phyloP scores from a whole-genome alignment of 352 stramenopile species.

The Pythium aphanidermatum region DNA sequence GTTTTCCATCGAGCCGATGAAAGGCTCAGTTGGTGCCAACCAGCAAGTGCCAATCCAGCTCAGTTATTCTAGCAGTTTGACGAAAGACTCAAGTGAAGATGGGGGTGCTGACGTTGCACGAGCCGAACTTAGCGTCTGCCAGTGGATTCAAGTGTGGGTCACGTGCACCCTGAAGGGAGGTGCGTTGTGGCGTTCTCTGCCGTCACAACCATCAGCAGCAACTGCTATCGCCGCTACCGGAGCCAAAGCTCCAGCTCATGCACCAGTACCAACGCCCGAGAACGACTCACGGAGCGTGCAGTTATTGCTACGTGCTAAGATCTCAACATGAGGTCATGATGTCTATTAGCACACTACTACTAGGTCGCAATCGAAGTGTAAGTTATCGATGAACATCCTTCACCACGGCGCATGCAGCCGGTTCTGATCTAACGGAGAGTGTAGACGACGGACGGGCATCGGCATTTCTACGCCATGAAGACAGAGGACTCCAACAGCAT shows the following conservation, averaged over 20 bases:
- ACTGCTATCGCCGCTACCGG: background rate
- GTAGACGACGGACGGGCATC: too few species aligned
- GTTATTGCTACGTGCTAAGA: conserved; percentile 21
- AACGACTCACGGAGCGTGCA: conserved; percentile 17
- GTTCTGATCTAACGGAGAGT: background rate
- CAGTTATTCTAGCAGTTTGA: conserved; percentile 26
- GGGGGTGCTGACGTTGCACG: background rate
- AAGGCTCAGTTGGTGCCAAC: conserved; percentile 42
- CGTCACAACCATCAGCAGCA: background rate
- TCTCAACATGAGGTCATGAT: conserved; percentile 8
- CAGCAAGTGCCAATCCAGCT: conserved; percentile 55
- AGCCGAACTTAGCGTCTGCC: conserved; percentile 16
- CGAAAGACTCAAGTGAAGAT: too few species aligned
- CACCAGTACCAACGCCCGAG: too few species aligned
- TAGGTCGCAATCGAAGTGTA: too few species aligned
- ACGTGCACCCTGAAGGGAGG: conserved; percentile 20
- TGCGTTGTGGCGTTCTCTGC: conserved; percentile 17
- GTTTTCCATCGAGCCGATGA: conserved; percentile 65
- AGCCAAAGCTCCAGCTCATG: background rate
- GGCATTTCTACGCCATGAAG: too few species aligned
- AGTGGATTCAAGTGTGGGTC: conserved; percentile 27
- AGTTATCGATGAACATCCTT: too few species aligned
- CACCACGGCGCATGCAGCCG: too few species aligned
- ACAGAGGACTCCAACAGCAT: too few species aligned
- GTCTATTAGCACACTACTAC: too few species aligned